Evolutionary conservation across 495 filamentous ascomycete species (phyloP).

Genomic region (Alectoria sarmentosa): DNA sequence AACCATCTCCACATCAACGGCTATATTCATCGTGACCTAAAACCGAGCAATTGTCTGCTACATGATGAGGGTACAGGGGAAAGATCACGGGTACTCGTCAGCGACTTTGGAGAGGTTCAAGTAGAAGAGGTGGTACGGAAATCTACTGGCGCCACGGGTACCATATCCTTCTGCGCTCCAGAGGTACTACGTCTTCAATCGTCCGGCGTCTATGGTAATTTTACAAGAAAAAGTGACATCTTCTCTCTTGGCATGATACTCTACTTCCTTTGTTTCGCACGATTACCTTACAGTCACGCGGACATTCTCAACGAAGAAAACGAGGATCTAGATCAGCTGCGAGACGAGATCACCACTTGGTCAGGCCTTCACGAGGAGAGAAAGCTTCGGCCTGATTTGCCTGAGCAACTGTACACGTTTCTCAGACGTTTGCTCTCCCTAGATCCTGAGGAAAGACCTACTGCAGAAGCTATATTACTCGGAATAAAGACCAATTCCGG

Average conservation of each 20-base stretch:
- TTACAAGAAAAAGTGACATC: constrained; percentile 91
- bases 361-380: constrained; percentile 70
- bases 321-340: constrained; percentile 84
- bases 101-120: constrained; percentile 96
- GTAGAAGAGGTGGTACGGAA: constrained; percentile 67
- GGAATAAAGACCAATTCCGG: constrained; percentile 68
- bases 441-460: constrained; percentile 69
- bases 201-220: constrained; percentile 74
- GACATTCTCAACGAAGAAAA: constrained; percentile 83
- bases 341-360: constrained; percentile 83
- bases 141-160: constrained; percentile 90
- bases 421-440: constrained; percentile 74
- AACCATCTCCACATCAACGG: constrained; percentile 87
- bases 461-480: constrained; percentile 77
- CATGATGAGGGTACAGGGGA: constrained; percentile 61
- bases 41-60: constrained; percentile 92
- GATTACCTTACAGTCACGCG: constrained; percentile 77
- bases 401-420: constrained; percentile 77
- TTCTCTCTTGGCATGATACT: constrained; percentile 98
- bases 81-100: constrained; percentile 74
- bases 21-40: constrained; percentile 94
- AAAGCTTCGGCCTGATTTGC: constrained; percentile 70
- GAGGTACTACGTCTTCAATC: constrained; percentile 70
- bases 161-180: constrained; percentile 94
- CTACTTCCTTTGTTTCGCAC: constrained; percentile 92